A percentile compares a stretch with the other conserved stretches of the same genome.
Conservation (phyloP, 2,329 filamentous ascomycete species). For the Colletotrichum sp. region DNA sequence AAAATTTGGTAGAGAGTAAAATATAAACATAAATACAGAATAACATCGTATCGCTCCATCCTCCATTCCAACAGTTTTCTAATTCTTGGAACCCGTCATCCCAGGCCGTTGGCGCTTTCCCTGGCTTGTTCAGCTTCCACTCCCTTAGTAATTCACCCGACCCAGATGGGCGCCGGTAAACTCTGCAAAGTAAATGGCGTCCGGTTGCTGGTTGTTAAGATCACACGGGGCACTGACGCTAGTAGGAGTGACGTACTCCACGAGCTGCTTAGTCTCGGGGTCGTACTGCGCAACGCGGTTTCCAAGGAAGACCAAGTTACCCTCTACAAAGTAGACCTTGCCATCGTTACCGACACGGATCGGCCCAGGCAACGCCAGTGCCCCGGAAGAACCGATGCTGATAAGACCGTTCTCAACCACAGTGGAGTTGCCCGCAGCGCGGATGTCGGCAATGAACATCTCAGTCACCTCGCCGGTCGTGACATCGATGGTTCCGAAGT, state of each 20-base stretch:
- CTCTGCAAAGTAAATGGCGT: background rate
- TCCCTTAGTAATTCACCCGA: background rate
- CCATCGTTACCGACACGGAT: background rate
- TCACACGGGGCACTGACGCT: background rate
- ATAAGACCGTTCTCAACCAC: background rate
- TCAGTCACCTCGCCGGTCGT: background rate
- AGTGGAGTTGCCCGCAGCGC: background rate
- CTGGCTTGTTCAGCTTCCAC: background rate
- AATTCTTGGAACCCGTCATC: background rate
- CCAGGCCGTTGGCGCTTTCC: background rate
- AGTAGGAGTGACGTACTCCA: background rate
- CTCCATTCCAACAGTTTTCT: background rate
- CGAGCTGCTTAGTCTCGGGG: background rate
- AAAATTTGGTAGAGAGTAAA: background rate
- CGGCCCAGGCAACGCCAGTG: background rate
- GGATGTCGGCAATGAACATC: background rate
- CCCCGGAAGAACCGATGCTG: background rate
- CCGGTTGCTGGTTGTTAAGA: background rate
- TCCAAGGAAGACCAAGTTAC: background rate
- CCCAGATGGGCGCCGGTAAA: background rate
- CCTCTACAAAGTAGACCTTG: background rate
- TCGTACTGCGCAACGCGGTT: background rate
- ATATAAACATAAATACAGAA: background rate
- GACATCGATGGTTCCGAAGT: background rate
- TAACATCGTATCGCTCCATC: background rate